These are phyloP conservation scores for Nymphaea colorata DNA, from an alignment of 164 flowering plant species.

Conservation along the genomic window DNA sequence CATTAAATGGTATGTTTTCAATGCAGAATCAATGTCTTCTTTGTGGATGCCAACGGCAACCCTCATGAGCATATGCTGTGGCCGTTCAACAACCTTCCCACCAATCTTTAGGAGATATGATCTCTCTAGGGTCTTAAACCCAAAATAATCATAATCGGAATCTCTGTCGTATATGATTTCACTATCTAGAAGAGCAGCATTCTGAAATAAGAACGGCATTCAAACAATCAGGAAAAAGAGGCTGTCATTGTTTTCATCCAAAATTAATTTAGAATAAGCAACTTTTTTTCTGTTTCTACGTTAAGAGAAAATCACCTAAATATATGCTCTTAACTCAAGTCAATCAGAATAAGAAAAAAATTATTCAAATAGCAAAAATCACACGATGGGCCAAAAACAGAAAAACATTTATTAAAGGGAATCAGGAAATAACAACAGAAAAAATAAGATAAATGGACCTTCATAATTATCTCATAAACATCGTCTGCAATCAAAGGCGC, in stretches of 20 bases:
- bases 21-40: slow-evolving; percentile 82
- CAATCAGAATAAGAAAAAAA: too few species aligned
- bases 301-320: too few species aligned
- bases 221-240: too few species aligned
- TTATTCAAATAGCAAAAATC: too few species aligned
- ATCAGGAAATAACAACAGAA: background rate
- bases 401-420: too few species aligned
- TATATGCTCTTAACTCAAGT: too few species aligned
- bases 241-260: too few species aligned
- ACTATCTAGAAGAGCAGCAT: slow-evolving; percentile 88
- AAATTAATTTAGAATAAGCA: too few species aligned
- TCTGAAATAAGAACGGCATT: slow-evolving; percentile 29
- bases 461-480: slow-evolving; percentile 89
- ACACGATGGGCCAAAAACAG: background rate
- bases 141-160: slow-evolving; percentile 97
- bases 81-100: slow-evolving; percentile 94
- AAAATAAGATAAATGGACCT: slow-evolving; percentile 26
- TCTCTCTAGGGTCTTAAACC: slow-evolving; percentile 97
- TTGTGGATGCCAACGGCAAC: slow-evolving; percentile 98
- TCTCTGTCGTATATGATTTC: slow-evolving; percentile 97
- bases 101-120: slow-evolving; percentile 88
- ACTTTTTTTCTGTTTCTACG: too few species aligned
- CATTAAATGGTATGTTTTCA: slow-evolving; percentile 89
- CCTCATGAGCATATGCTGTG: slow-evolving; percentile 99
- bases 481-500: slow-evolving; percentile 91